A percentile compares a stretch with the other conserved stretches of the same genome.
These are phyloP conservation scores for Lanzia echinophila DNA, from an alignment of 2,329 filamentous ascomycete species.

Conservation along the genomic window DNA sequence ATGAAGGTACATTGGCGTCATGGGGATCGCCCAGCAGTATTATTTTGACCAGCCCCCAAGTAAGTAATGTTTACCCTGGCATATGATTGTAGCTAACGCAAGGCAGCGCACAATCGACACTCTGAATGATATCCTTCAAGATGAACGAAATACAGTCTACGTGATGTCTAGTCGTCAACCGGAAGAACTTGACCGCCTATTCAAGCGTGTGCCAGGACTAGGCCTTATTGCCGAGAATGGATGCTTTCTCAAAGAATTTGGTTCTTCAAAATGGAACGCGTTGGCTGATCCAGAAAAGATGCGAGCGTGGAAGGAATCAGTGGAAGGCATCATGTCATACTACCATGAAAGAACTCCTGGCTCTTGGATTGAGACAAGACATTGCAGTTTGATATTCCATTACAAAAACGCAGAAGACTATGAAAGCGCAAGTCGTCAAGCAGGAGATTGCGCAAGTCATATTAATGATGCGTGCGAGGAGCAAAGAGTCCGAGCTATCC, in stretches of 20 bases:
- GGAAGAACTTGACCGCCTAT: conserved; percentile 80
- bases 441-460: conserved; percentile 84
- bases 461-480: conserved; percentile 89
- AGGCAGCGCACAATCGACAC: conserved; percentile 69
- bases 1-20: conserved; percentile 85
- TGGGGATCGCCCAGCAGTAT: conserved; percentile 81
- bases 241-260: conserved; percentile 74
- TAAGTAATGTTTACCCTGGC: conserved; percentile 22
- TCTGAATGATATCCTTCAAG: conserved; percentile 72
- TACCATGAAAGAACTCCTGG: conserved; percentile 86
- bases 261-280: conserved; percentile 64
- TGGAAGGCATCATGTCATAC: conserved; percentile 77
- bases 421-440: conserved; percentile 68
- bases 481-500: conserved; percentile 77
- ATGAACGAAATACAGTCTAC: conserved; percentile 79
- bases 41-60: conserved; percentile 73
- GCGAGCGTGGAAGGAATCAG: conserved; percentile 73
- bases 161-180: conserved; percentile 88
- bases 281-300: conserved; percentile 68
- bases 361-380: conserved; percentile 82
- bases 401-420: conserved; percentile 77
- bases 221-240: conserved; percentile 94
- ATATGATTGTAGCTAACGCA: conserved; percentile 14
- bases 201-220: conserved; percentile 73
- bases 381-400: conserved; percentile 86